Base-by-base conservation (phyloP, 2,329 filamentous ascomycete species). In the Calcarisporium arbuscula region DNA sequence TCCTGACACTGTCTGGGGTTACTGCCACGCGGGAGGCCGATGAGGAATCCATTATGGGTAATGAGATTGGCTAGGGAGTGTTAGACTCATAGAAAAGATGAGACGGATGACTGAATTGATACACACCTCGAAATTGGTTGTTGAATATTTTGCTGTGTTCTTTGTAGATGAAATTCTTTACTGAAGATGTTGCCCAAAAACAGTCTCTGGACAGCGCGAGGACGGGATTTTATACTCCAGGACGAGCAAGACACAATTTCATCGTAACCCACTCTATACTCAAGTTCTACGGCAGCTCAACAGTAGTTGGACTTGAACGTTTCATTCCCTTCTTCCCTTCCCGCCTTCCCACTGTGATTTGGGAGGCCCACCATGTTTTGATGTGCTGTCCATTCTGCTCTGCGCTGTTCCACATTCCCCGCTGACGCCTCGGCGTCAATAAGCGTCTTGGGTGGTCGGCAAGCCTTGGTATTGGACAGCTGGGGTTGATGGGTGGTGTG, bases 301-400 rank as follows among this genome's bases (percentile, higher is more conserved):
- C 12, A 29, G 27, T 11, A 29, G n/a, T n/a, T n/a, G n/a, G n/a
- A n/a, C n/a, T n/a, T n/a, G n/a, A 29, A 16, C 12, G 19, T 11
- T 29, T 17, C 16, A 15, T 29, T 29, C 12, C 16, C 11, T 29
- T 16, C 19, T 10, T 10, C n/a, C 16, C 14, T 11, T 17, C 27
- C 27, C 27, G 19, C 27, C 12, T 7, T 29, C 27, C 10, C 27
- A 15, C 16, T 14, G 27, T 29, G 27, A 29, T 10, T 29, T 29
- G 27, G 27, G 27, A 29, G 27, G 27, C 16, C 27, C n/a, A 29
- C 27, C 27, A 29, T 8, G 14, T 29, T 29, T 29, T 16, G n/a
- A 10, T 29, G n/a, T n/a, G n/a, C n/a, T n/a, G n/a, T n/a, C n/a
- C n/a, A n/a, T n/a, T n/a, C n/a, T n/a, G n/a, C n/a, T n/a, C n/a